phyloP scores from a whole-genome alignment of 305 asterid genomes.

The Fraxinus baroniana region DNA sequence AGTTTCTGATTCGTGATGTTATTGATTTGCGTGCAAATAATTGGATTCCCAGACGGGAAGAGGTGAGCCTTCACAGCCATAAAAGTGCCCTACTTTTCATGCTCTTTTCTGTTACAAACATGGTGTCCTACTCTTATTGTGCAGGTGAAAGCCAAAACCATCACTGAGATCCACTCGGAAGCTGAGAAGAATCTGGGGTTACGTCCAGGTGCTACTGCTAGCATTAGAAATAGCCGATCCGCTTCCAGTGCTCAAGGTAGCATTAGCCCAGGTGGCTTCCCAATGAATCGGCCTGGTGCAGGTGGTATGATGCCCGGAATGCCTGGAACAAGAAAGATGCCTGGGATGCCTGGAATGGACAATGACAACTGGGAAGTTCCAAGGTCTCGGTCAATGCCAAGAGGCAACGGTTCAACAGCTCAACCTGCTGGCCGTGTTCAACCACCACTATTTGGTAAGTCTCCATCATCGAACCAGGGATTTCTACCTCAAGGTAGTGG shows the following conservation, averaged over 20 bases:
- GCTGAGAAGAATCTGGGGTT: conserved; percentile 88
- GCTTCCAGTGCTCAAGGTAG: conserved; percentile 53
- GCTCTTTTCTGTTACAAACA: not conserved
- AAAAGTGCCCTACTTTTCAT: not conserved
- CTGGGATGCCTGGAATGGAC: conserved; percentile 74
- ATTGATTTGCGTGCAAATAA: conserved; percentile 72
- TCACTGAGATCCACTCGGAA: conserved; percentile 85
- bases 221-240: conserved; percentile 59
- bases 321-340: conserved; percentile 87
- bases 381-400: conserved; percentile 68
- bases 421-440: conserved; percentile 39
- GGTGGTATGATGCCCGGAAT: conserved; percentile 96
- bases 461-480: conserved; percentile 37
- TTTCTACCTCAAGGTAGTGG: conserved; percentile 74
- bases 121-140: conserved; percentile 10
- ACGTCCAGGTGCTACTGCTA: conserved; percentile 87
- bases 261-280: conserved; percentile 54
- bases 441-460: not conserved
- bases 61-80: conserved; percentile 41
- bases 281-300: conserved; percentile 68
- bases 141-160: conserved; percentile 87
- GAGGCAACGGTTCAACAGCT: conserved; percentile 45
- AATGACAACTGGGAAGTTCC: conserved; percentile 85
- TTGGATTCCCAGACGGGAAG: conserved; percentile 95
- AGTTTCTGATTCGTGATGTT: conserved; percentile 82